Evolutionary conservation across 768 basidiomycete species (phyloP).

Genomic region (Crepidotus variabilis): DNA sequence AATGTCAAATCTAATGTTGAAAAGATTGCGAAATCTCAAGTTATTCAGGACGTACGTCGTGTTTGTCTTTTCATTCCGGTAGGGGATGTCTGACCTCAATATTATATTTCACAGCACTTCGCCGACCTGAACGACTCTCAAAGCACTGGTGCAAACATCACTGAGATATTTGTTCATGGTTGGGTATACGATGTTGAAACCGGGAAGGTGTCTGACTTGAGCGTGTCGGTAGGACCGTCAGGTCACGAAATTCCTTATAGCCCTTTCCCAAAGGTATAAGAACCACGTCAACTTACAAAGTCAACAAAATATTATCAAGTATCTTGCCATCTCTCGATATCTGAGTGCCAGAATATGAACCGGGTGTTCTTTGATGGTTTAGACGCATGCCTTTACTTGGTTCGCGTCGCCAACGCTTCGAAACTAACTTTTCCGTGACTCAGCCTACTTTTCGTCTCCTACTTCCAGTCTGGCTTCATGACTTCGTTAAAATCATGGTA

Average conservation of each 20-base stretch:
- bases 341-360: background rate
- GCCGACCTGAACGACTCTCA: background rate
- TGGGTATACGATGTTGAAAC: conserved; percentile 58
- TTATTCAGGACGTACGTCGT: conserved; percentile 9
- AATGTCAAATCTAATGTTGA: conserved; percentile 32
- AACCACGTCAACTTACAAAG: background rate
- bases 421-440: too few species aligned
- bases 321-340: too few species aligned
- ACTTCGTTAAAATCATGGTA: too few species aligned
- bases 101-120: background rate
- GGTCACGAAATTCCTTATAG: conserved; percentile 27
- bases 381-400: too few species aligned
- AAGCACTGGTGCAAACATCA: conserved; percentile 3
- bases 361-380: background rate
- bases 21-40: conserved; percentile 22
- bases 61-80: background rate
- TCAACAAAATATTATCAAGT: too few species aligned
- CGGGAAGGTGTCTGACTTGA: conserved; percentile 46
- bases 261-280: conserved; percentile 16
- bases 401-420: too few species aligned
- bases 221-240: conserved; percentile 35
- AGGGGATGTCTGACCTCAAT: background rate
- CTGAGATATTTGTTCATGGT: conserved; percentile 43
- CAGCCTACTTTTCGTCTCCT: too few species aligned
- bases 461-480: too few species aligned